Conservation (phyloP, 176 grass and related monocot genomes). For the Chloris gayana region DNA sequence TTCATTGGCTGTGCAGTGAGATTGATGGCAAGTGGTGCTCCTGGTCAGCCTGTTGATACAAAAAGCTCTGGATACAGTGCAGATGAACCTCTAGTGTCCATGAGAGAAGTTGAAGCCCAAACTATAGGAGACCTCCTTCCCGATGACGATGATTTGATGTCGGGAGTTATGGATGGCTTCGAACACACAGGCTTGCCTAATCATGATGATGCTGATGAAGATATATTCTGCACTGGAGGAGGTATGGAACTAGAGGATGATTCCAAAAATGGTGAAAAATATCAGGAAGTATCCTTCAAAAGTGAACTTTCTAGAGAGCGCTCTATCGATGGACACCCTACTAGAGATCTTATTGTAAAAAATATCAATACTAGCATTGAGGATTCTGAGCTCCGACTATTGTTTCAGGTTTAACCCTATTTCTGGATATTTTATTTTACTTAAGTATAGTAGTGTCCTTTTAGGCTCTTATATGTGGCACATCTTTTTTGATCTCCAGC, state of each 20-base stretch:
- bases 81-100: slow-evolving; percentile 65
- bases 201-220: slow-evolving; percentile 71
- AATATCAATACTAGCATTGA: slow-evolving; percentile 56
- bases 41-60: slow-evolving; percentile 47
- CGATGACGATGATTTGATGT: slow-evolving; percentile 74
- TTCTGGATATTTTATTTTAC: slow-evolving; percentile 1
- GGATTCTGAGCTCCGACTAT: slow-evolving; percentile 54
- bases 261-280: slow-evolving; percentile 36
- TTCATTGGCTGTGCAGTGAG: slow-evolving; percentile 46
- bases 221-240: slow-evolving; percentile 77
- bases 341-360: slow-evolving; percentile 65
- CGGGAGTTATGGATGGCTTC: slow-evolving; percentile 54
- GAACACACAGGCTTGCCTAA: slow-evolving; percentile 42
- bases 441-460: slow-evolving; percentile 6
- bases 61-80: slow-evolving; percentile 33
- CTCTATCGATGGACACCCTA: slow-evolving; percentile 46
- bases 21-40: slow-evolving; percentile 32
- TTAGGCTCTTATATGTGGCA: slow-evolving; percentile 14
- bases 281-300: slow-evolving; percentile 38
- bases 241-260: slow-evolving; percentile 79
- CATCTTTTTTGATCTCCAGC: slow-evolving; percentile 41
- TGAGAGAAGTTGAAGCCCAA: slow-evolving; percentile 82
- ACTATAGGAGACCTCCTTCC: slow-evolving; percentile 85
- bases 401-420: slow-evolving; percentile 54
- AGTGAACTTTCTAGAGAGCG: slow-evolving; percentile 48